Conservation (phyloP, 2,329 filamentous ascomycete species). For the Apiospora koreana region DNA sequence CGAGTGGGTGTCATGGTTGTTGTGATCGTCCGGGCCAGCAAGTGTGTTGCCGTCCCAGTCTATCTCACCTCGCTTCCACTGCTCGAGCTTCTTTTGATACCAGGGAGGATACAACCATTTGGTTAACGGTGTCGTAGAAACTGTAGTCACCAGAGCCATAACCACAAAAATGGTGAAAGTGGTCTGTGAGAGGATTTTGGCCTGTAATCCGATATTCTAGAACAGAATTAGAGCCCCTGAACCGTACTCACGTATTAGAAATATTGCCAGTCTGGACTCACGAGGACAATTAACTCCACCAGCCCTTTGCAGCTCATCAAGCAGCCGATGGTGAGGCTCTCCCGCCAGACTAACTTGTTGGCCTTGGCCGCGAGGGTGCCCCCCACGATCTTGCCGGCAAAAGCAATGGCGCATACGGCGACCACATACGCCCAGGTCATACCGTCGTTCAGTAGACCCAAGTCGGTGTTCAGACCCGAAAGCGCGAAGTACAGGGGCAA, state of each 20-base stretch:
- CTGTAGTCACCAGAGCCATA: constrained; percentile 79
- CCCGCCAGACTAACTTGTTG: constrained; percentile 83
- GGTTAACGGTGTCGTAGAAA: constrained; percentile 70
- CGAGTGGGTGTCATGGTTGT: constrained; percentile 29
- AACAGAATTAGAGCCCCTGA: neutral
- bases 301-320: constrained; percentile 95
- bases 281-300: constrained; percentile 91
- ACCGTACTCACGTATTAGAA: no score
- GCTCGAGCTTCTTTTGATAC: constrained; percentile 73
- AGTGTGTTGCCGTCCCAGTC: constrained; percentile 75
- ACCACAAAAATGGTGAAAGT: constrained; percentile 83
- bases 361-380: constrained; percentile 76
- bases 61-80: constrained; percentile 64
- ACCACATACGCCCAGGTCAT: constrained; percentile 89
- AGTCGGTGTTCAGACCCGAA: constrained; percentile 84
- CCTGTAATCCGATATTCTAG: constrained; percentile 71
- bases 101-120: constrained; percentile 69
- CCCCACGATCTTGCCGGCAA: constrained; percentile 81
- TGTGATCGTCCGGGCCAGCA: constrained; percentile 34
- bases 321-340: constrained; percentile 83
- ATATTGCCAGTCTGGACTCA: constrained; percentile 42
- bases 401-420: constrained; percentile 78
- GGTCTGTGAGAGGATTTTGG: constrained; percentile 66
- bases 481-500: constrained; percentile 91
- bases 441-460: constrained; percentile 79